These are phyloP conservation scores for Corylus avellana DNA, from an alignment of 306 rosid species.

Conservation along the genomic window DNA sequence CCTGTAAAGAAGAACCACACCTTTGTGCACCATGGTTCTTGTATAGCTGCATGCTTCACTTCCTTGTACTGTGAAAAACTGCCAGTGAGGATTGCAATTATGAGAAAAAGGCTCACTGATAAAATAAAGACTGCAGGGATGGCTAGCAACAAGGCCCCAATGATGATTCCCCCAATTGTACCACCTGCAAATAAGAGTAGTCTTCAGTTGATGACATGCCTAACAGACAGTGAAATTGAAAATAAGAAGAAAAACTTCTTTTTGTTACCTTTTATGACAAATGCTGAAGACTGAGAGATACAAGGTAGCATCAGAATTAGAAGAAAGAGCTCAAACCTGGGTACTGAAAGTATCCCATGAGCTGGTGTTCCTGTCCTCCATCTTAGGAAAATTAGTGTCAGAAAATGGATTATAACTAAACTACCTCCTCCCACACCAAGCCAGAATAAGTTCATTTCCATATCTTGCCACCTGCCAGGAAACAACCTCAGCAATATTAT, in stretches of 20 bases:
- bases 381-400: constrained; percentile 44
- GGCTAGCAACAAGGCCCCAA: constrained; percentile 56
- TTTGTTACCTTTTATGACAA: constrained; percentile 47
- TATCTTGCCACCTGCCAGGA: constrained; percentile 61
- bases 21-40: constrained; percentile 46
- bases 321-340: constrained; percentile 64
- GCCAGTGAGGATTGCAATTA: constrained; percentile 48
- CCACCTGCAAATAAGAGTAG: constrained; percentile 53
- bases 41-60: constrained; percentile 30
- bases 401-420: constrained; percentile 43
- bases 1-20: constrained; percentile 45
- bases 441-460: constrained; percentile 75
- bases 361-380: constrained; percentile 53
- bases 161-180: constrained; percentile 53
- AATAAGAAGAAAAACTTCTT: neutral
- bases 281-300: constrained; percentile 66
- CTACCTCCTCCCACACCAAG: constrained; percentile 59
- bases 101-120: constrained; percentile 49
- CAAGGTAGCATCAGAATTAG: constrained; percentile 68
- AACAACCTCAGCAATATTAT: constrained; percentile 18
- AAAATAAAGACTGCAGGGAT: constrained; percentile 58
- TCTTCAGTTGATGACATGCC: constrained; percentile 15
- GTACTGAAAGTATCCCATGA: constrained; percentile 51
- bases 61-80: constrained; percentile 53
- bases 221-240: constrained; percentile 6